Evolutionary conservation across 164 flowering plant genomes (phyloP), one percentile per base, ranked within the genome.

Genomic region (Sedum album): DNA sequence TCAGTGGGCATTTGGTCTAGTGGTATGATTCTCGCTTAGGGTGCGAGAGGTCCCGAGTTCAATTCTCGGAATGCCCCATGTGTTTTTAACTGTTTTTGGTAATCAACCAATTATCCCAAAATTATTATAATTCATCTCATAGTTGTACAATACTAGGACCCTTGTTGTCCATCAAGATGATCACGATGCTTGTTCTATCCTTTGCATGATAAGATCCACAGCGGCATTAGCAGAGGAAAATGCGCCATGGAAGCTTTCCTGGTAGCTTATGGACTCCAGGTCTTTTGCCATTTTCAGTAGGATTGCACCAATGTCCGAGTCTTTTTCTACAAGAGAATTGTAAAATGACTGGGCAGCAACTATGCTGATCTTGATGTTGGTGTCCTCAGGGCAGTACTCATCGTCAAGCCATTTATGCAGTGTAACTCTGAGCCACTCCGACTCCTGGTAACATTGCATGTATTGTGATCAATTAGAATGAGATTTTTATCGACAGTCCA

Each of bases 191-290:
- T 74, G 78, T 68, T 81, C 85, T 70, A 88, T 82, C 31, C 98
- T 78, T 51, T 73, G 80, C 31, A 74, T 68, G 23, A 94, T 89
- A n/a, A 94, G 83, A 73, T 77, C 73, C 1, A 89, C 74, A 1
- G 98, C 95, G 46, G 97, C 97, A 82, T 94, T 94, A 70, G 98
- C 98, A 10, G 98, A 86, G 28, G 97, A 84, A 81, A 86, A 94
- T 28, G 97, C 96, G 48, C 98, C 97, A 70, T 94, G 97, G 63
- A 94, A 94, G 78, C 98, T 94, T 67, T 91, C 97, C 73, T 91
- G 86, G 65, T 86, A 94, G 36, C 94, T 91, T 55, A 94, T 77
- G n/a, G 90, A 78, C 69, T 85, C 83, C 73, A 94, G 79, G 69
- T 88, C 95, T 36, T 76, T 67, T 7, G 83, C 93, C 93, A 94